Conservation (phyloP, 1,284 basidiomycete genomes). For the Ceratobasidium sp. region DNA sequence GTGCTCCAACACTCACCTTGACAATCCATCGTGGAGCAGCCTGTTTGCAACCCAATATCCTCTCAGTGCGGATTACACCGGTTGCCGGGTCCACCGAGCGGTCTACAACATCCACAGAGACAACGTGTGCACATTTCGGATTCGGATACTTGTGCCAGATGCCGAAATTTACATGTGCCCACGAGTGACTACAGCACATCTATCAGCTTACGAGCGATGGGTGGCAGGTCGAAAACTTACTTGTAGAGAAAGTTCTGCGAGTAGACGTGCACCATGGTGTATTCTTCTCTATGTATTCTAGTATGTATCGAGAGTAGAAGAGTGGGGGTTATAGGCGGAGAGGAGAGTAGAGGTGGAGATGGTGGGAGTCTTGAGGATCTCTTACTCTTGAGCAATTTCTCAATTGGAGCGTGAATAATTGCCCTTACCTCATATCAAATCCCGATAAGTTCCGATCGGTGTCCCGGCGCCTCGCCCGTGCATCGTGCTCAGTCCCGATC, state of each 20-base stretch:
- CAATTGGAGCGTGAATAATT: conserved; percentile 10
- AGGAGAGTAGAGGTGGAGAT: conserved; percentile 26
- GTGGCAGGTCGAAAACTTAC: conserved; percentile 43
- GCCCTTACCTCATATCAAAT: conserved; percentile 19
- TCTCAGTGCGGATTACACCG: conserved; percentile 85
- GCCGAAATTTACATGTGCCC: conserved; percentile 83
- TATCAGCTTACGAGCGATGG: conserved; percentile 17
- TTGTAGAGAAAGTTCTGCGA: conserved; percentile 47
- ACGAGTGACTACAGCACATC: conserved; percentile 66
- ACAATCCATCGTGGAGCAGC: conserved; percentile 82
- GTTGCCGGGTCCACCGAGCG: conserved; percentile 80
- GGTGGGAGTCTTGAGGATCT: conserved; percentile 20
- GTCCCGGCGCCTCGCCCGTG: not conserved
- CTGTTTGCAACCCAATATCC: conserved; percentile 84
- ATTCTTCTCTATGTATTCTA: conserved; percentile 12
- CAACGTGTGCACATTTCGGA: conserved; percentile 87
- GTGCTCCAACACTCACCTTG: conserved; percentile 60
- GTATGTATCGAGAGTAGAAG: not conserved
- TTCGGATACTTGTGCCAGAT: conserved; percentile 98
- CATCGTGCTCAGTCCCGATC: not conserved
- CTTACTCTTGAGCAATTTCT: conserved; percentile 3
- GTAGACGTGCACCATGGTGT: conserved; percentile 47
- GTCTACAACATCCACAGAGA: conserved; percentile 87
- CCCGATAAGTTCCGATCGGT: conserved; percentile 27
- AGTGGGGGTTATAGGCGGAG: conserved; percentile 15